Base-by-base conservation (phyloP, 2,329 filamentous ascomycete genomes). In the Raffaelea albimanens region DNA sequence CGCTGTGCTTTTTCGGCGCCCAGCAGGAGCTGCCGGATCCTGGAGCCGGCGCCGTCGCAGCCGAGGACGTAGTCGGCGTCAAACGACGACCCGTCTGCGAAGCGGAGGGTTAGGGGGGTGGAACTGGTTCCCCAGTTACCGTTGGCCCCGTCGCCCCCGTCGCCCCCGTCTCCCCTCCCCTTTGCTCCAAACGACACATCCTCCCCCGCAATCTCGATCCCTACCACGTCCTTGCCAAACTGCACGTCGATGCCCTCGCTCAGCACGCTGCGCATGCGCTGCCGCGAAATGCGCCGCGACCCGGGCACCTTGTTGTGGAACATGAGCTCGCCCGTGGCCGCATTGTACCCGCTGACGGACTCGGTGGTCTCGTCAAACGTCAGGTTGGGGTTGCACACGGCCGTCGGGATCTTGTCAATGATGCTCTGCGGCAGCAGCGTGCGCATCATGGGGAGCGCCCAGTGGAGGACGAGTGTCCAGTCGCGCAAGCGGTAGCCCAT, bases 401-500 rank as follows among this genome's bases (percentile, higher is more conserved):
- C 61, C 31, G 55, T 44, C 9, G 58, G 50, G 5, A 69, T 49
- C 18, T 56, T 55, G 5, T 53, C 53, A 20, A 61, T 49, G 10
- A 67, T 52, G 4, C 59, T 53, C 5, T 58, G 48, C 2, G 66
- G 64, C 2, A 69, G 56, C 42, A 68, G 52, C 40, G 61, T 53
- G 39, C 47, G 52, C 43, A 69, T 58, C 5, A 57, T 54, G 1
- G 63, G 59, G 55, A 67, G 59, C 13, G 61, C 65, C 67, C 67
- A 69, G 51, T 67, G 65, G 20, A 68, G 52, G 11, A 64, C 56
- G 29, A 68, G 65, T n/a, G 61, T 63, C 65, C 64, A 67, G 55
- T 67, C 64, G 46, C 64, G 62, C 3, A 49, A 43, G 9, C 63
- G 59, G 20, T 56, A 55, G 9, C 59, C 53, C 47, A 64, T 40